Evolutionary conservation across 164 flowering plant genomes (phyloP), one percentile per base, ranked within the genome.

Genomic region (Vitis riparia): DNA sequence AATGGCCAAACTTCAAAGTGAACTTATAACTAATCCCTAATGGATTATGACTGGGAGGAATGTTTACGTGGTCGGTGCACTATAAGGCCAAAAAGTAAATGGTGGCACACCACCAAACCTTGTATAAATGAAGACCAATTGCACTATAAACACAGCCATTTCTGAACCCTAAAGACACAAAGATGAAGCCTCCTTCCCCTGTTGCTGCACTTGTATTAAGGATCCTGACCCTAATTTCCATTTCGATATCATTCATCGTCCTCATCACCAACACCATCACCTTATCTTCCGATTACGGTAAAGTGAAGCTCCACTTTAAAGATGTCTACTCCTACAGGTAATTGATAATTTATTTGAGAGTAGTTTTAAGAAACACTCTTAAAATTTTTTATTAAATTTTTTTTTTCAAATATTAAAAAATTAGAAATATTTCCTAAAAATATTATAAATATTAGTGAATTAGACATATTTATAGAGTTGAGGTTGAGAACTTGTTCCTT

Each of bases 271-370:
- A 57, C 65, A 58, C 66, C n/a, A 55, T 51, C 37, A 13, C 68
- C 32, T 16, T 63, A 12, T 11, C 56, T 11, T n/a, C n/a, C n/a
- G 11, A 16, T 9, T 10, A 19, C 7, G 30, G 11, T 2, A 9
- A 8, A 1, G 15, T 11, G 27, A 65, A 27, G 37, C 8, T 70
- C 48, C 55, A 27, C 2, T 75, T 75, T 51, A 17, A 66, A 8
- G 73, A 75, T 49, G 58, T 75, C 13, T 29, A 48, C 62, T 63
- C 78, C 15, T 75, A 70, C 30, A 49, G 68, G 78, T 75, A 70
- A 55, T 50, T 56, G 27, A 23, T 9, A 8, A 1, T 14, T 6
- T 37, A 3, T 37, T 23, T 23, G 27, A 23, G 44, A 37, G 5
- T 37, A 37, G 5, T 37, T 5, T 37, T 37, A 37, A 6, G 7